Conservation (phyloP, 2,329 filamentous ascomycete species). For the Penicillium sp. region DNA sequence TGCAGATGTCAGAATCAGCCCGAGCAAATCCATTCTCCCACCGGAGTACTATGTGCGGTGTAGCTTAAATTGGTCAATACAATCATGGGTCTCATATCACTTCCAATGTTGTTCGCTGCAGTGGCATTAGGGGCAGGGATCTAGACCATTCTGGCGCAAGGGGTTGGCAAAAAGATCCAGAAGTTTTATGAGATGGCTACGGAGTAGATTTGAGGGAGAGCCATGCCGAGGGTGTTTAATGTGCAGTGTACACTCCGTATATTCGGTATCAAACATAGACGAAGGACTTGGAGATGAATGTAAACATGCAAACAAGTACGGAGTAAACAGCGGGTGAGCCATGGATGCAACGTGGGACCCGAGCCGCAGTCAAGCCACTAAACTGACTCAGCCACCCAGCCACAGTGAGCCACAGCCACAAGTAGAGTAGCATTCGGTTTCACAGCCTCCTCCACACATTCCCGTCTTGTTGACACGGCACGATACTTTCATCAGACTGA, state of each 20-base stretch:
- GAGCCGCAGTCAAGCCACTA: neutral
- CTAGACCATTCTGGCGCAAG: neutral
- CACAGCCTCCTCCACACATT: conserved; percentile 2
- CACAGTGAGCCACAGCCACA: neutral
- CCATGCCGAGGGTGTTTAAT: too few relatives aligned
- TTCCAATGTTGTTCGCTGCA: neutral
- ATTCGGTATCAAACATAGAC: too few relatives aligned
- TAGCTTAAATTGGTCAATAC: too few relatives aligned
- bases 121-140: neutral
- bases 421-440: neutral
- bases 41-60: too few relatives aligned
- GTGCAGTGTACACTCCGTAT: too few relatives aligned
- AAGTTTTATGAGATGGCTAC: neutral
- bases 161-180: neutral
- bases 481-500: neutral
- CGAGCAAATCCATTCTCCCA: too few relatives aligned
- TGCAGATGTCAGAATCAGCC: neutral
- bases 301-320: too few relatives aligned
- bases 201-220: too few relatives aligned
- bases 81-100: too few relatives aligned
- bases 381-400: neutral
- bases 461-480: neutral
- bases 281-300: too few relatives aligned
- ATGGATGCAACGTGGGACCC: neutral
- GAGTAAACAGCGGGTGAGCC: too few relatives aligned